phyloP scores from a whole-genome alignment of 1,284 basidiomycete genomes.

The Wallemia mellicola region DNA sequence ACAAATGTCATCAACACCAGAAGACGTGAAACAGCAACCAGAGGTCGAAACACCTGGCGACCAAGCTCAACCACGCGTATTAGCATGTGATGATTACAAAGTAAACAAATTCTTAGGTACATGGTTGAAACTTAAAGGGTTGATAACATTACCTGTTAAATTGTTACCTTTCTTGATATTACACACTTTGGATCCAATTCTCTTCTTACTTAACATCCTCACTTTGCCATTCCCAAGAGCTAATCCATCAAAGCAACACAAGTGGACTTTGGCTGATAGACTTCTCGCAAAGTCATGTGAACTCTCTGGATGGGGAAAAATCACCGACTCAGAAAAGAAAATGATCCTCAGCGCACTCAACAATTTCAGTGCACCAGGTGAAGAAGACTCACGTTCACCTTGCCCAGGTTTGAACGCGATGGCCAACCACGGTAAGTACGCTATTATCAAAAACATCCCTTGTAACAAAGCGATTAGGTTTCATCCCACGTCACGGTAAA shows the following conservation, averaged over 20 bases:
- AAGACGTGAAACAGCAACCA: background rate
- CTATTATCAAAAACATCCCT: background rate
- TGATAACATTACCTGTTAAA: background rate
- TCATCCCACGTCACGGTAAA: background rate
- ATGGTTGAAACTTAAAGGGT: background rate
- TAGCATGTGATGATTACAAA: background rate
- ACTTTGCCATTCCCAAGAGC: background rate
- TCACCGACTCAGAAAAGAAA: background rate
- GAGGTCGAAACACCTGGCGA: background rate
- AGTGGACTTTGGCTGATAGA: background rate
- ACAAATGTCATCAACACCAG: background rate
- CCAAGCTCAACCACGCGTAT: background rate
- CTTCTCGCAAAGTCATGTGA: background rate
- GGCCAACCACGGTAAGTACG: background rate
- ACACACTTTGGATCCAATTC: background rate
- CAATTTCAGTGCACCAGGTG: background rate
- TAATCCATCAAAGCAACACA: background rate
- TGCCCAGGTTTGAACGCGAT: background rate
- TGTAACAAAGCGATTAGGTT: background rate
- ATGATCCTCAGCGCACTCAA: background rate
- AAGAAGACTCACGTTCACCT: background rate
- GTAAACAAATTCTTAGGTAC: background rate
- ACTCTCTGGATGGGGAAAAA: background rate
- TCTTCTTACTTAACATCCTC: background rate
- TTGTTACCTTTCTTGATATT: background rate